Base-by-base conservation (phyloP, 106 monocot species). In the Cymbidium sinense region DNA sequence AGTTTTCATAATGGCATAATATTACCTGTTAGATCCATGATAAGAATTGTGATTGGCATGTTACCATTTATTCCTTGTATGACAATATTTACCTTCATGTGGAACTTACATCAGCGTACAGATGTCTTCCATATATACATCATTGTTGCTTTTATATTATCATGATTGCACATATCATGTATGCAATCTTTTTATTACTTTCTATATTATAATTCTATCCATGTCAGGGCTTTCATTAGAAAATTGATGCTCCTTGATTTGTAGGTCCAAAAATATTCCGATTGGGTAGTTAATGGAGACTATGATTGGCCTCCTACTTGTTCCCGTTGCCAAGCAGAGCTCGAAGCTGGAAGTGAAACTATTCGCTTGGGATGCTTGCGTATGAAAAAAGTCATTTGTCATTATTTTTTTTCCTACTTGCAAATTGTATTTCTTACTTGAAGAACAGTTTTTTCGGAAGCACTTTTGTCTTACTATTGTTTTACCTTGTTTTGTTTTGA, bases 251-350 rank as follows among this genome's bases (percentile, higher is more conserved):
- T 39, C 20, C 37, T 77, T 78, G 8, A 67, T 35, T 36, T 47
- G 30, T 55, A 79, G 79, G 79, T 79, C 19, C 70, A 90, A 74
- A 92, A 92, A 34, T 98, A 98, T 70, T 90, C 98, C 80, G 98
- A 94, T 75, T 98, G 98, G 98, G 98, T 98, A 80, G 87, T 98
- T 75, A 89, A 98, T 84, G 92, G 92, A 74, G 94, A 94, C 23
- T 98, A 92, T 88, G 92, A 90, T 81, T 98, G 98, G 98, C 98
- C 98, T 77, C 88, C 90, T 43, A 84, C 71, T 34, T 98, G 98
- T 67, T 87, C 84, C 12, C 70, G 75, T 11, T 98, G 98, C 76
- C 79, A 89, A 81, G 86, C 39, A 71, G 82, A 73, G 33, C 84
- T 98, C 36, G 90, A 90, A 85, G 85, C 76, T 34, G 90, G 85